These are phyloP conservation scores for Vitis hybrid DNA, from an alignment of 177 flowering plant genomes.

Conservation along the genomic window DNA sequence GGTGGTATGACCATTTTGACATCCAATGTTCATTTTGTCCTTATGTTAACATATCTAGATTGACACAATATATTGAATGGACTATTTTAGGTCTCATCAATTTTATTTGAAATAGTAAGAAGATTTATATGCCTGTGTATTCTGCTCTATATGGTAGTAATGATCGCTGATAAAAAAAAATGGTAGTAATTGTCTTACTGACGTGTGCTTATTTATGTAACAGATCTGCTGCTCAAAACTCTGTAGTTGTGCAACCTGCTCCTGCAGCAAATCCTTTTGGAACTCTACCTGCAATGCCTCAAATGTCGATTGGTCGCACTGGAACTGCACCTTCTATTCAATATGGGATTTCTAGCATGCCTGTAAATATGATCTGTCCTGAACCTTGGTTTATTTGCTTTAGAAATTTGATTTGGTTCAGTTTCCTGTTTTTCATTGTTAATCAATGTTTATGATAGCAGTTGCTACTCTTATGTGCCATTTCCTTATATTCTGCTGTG, in stretches of 20 bases:
- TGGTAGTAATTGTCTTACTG: conserved; percentile 1
- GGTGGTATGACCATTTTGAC: too few relatives aligned
- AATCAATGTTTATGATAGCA: not conserved
- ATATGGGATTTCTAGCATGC: conserved; percentile 97
- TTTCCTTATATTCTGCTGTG: not conserved
- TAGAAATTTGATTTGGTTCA: not conserved
- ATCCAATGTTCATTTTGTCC: too few relatives aligned
- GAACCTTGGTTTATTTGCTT: not conserved
- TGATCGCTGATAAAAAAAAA: not conserved
- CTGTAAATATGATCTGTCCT: conserved; percentile 43
- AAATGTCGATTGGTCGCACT: conserved; percentile 70
- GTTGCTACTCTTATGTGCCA: not conserved
- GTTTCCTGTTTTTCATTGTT: not conserved
- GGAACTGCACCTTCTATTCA: conserved; percentile 81
- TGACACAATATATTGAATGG: not conserved
- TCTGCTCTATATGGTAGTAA: not conserved
- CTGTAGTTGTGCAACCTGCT: conserved; percentile 44
- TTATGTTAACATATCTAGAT: not conserved
- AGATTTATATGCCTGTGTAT: not conserved
- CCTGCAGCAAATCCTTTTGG: conserved; percentile 83
- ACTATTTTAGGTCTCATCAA: not conserved
- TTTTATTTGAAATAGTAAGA: not conserved
- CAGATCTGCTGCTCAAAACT: conserved; percentile 56
- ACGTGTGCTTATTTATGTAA: conserved; percentile 1
- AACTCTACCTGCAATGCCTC: conserved; percentile 89